These are phyloP conservation scores for Afroboletus lepidellus DNA, from an alignment of 1,284 basidiomycete genomes.

Conservation along the genomic window DNA sequence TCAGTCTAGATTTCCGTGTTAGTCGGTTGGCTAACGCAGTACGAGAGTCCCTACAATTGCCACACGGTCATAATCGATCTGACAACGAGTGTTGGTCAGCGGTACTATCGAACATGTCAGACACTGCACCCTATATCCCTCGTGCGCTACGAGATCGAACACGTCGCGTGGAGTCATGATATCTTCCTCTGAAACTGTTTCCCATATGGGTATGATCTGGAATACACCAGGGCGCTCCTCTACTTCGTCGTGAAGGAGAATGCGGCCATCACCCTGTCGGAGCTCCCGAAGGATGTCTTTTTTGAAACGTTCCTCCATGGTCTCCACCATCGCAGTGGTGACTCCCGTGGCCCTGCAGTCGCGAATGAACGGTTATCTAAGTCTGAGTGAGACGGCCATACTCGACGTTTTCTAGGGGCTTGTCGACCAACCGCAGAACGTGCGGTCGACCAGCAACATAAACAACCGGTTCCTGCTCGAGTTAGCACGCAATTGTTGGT, in stretches of 20 bases:
- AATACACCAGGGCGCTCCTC: conserved; percentile 91
- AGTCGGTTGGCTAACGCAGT: background rate
- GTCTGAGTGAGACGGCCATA: conserved; percentile 39
- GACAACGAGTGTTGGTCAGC: conserved; percentile 12
- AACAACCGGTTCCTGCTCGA: conserved; percentile 83
- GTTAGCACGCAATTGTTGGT: conserved; percentile 6
- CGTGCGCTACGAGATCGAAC: conserved; percentile 67
- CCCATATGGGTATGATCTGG: conserved; percentile 87
- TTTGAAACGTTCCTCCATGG: conserved; percentile 91
- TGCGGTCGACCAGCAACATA: conserved; percentile 90
- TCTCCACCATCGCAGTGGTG: conserved; percentile 88
- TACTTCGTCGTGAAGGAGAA: conserved; percentile 94
- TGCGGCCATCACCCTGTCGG: conserved; percentile 68
- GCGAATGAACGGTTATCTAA: background rate
- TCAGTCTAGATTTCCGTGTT: conserved; percentile 67
- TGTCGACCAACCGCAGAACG: conserved; percentile 88
- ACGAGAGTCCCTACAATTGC: conserved; percentile 63
- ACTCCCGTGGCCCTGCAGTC: conserved; percentile 86
- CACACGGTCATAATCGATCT: conserved; percentile 87
- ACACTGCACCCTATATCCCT: conserved; percentile 66
- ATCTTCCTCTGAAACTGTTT: conserved; percentile 79
- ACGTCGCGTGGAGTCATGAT: conserved; percentile 94
- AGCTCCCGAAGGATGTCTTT: conserved; percentile 86
- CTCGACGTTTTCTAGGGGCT: conserved; percentile 92
- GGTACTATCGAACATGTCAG: background rate